Conservation (phyloP, 208 protist genomes). For the Plasmodiophora brassicae region DNA sequence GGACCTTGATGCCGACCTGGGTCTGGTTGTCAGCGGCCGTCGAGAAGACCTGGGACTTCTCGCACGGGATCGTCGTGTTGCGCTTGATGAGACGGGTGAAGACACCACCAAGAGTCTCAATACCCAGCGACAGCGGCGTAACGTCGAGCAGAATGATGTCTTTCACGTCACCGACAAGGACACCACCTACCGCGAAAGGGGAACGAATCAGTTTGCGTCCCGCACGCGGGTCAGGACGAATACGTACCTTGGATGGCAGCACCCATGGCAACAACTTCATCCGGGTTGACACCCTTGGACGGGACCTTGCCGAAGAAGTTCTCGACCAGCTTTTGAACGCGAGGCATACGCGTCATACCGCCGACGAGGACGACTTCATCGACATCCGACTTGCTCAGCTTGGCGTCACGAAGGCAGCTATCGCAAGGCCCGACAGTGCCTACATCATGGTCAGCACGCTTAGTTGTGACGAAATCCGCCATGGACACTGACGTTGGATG, state of each 20-base stretch:
- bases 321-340: constrained; percentile 62
- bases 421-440: constrained; percentile 75
- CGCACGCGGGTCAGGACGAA: neutral
- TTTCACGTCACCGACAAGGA: constrained; percentile 72
- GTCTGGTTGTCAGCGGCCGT: constrained; percentile 81
- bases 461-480: too few species aligned
- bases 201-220: too few species aligned
- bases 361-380: constrained; percentile 90
- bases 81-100: constrained; percentile 93
- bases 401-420: constrained; percentile 66
- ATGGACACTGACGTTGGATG: constrained; percentile 61
- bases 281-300: constrained; percentile 95
- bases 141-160: constrained; percentile 95
- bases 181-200: constrained; percentile 28
- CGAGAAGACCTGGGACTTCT: constrained; percentile 86
- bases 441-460: neutral
- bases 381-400: constrained; percentile 75
- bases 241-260: constrained; percentile 91
- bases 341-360: constrained; percentile 93
- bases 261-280: constrained; percentile 98
- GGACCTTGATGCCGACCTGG: constrained; percentile 79
- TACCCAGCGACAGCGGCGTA: constrained; percentile 95
- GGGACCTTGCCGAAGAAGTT: constrained; percentile 75
- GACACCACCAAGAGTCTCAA: constrained; percentile 92
- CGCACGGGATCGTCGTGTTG: constrained; percentile 97